These are phyloP conservation scores for Krasilnikovozyma curviuscula DNA, from an alignment of 768 basidiomycete species.

Conservation along the genomic window DNA sequence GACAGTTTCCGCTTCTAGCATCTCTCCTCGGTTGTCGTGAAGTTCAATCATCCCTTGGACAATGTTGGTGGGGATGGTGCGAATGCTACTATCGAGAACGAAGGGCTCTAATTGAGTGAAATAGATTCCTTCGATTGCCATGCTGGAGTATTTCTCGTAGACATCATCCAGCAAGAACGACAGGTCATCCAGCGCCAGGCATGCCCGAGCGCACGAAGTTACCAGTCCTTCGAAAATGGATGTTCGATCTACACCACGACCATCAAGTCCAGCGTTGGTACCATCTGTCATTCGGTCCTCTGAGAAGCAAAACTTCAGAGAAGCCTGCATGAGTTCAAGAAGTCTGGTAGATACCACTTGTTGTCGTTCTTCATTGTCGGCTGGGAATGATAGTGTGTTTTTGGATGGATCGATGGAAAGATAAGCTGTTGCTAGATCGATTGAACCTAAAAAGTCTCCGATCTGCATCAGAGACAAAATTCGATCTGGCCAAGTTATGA, in stretches of 20 bases:
- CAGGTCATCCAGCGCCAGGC: conserved; percentile 55
- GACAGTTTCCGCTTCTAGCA: conserved; percentile 61
- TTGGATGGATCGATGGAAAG: conserved; percentile 70
- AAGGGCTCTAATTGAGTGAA: conserved; percentile 62
- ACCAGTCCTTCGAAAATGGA: conserved; percentile 77
- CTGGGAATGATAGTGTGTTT: conserved; percentile 56
- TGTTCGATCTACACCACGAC: conserved; percentile 80
- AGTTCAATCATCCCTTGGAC: conserved; percentile 63
- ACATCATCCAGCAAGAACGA: conserved; percentile 86
- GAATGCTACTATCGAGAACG: conserved; percentile 53
- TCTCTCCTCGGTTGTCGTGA: conserved; percentile 50
- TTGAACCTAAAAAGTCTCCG: conserved; percentile 77
- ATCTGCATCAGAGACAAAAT: conserved; percentile 62
- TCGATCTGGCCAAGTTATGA: conserved; percentile 88
- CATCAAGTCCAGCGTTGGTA: conserved; percentile 47
- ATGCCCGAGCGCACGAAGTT: conserved; percentile 44
- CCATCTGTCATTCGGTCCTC: conserved; percentile 82
- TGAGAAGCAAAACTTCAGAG: conserved; percentile 74
- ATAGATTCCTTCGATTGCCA: conserved; percentile 68
- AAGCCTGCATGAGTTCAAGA: conserved; percentile 66
- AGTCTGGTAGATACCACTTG: conserved; percentile 54
- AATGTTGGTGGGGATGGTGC: conserved; percentile 62
- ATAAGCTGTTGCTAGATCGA: conserved; percentile 64
- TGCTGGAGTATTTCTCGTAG: conserved; percentile 69
- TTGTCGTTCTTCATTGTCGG: conserved; percentile 39